Conservation (phyloP, 1,284 basidiomycete genomes). For the Irpex sp. region DNA sequence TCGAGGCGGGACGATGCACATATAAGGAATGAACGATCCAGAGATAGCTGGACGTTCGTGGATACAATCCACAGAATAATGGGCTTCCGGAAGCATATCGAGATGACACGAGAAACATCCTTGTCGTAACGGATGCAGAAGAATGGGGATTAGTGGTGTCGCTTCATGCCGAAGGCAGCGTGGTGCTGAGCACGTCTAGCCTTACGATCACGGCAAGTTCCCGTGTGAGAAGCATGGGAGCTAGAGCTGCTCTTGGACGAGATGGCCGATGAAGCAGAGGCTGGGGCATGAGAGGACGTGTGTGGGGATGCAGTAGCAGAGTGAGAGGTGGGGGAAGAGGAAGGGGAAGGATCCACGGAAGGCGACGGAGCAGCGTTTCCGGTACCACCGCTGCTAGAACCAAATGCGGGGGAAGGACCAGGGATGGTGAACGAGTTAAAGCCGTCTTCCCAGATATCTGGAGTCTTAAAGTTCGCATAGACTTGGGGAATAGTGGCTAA, state of each 20-base stretch:
- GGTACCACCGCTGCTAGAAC: conserved; percentile 10
- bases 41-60: conserved; percentile 10
- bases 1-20: background rate
- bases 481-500: conserved; percentile 25
- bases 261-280: background rate
- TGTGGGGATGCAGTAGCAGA: conserved; percentile 1
- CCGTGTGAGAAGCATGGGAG: conserved; percentile 17
- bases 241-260: conserved; percentile 7
- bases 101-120: conserved; percentile 13
- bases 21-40: background rate
- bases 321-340: conserved; percentile 1
- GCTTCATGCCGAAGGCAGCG: conserved; percentile 19
- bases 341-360: conserved; percentile 10
- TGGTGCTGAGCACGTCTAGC: conserved; percentile 17
- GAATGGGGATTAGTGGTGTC: conserved; percentile 19
- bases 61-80: conserved; percentile 20
- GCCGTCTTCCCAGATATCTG: conserved; percentile 27
- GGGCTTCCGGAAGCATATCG: conserved; percentile 27
- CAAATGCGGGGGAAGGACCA: conserved; percentile 24
- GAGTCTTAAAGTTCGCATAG: conserved; percentile 22
- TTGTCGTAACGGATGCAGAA: conserved; percentile 2
- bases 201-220: conserved; percentile 16
- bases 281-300: conserved; percentile 5
- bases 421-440: conserved; percentile 27
- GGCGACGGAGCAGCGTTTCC: background rate